Evolutionary conservation across 768 basidiomycete genomes (phyloP), one percentile per base, ranked within the genome.

Genomic region (Porpolomopsis calyptriformis): DNA sequence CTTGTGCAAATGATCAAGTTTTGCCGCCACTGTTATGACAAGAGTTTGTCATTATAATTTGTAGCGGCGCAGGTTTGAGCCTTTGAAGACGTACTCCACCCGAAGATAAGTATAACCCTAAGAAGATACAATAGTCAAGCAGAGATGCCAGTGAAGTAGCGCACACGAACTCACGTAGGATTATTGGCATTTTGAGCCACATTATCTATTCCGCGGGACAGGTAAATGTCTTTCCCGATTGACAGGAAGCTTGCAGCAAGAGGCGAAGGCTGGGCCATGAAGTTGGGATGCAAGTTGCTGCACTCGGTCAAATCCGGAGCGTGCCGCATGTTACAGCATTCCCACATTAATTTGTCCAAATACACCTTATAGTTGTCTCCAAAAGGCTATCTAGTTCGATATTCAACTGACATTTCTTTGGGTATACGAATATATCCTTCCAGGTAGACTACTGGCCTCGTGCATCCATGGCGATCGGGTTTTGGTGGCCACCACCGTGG

Each of bases 1-100:
- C 45, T 76, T 76, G 47, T 62, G 55, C 7, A 76, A 52, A 59
- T 72, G 72, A 2, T 66, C 50, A 4, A 72, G 56, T 40, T 62
- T 58, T 4, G 72, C 74, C n/a, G 69, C 69, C 66, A 73, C 73
- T 69, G 45, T 23, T 8, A 52, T 29, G 24, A 25, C 16, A 25
- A 52, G 25, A 33, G 4, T 22, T 40, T 38, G 18, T 7, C 19
- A 23, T 12, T 16, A 23, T 24, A 19, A 23, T 9, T 20, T 4
- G 25, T 42, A 22, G 10, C 25, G 9, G 16, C 6, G 12, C n/a
- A 22, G 11, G 12, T 34, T 37, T n/a, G 19, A 22, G 18, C 11
- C n/a, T 2, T 10, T 1, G 20, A n/a, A 18, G 11, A 65, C 70
- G 26, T 33, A 73, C 71, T 68, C 72, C 72, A 72, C 49, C 70